phyloP scores from a whole-genome alignment of 495 filamentous ascomycete genomes.

The Daldinia decipiens region DNA sequence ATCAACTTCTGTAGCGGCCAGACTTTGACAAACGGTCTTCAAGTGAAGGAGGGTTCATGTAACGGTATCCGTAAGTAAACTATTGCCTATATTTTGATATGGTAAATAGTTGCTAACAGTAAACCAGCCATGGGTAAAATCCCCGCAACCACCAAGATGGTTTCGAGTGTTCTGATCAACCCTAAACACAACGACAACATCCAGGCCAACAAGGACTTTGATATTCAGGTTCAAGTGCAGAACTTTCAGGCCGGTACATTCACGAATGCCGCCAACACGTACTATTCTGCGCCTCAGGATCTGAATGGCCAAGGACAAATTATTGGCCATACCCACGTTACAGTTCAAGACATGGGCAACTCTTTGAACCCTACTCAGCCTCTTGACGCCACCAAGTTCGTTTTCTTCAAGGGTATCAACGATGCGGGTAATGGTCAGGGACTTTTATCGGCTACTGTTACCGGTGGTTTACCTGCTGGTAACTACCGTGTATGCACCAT shows the following conservation, averaged over 20 bases:
- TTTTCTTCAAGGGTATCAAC: constrained; percentile 83
- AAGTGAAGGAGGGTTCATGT: constrained; percentile 73
- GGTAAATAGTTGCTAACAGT: constrained; percentile 36
- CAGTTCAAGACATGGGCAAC: constrained; percentile 69
- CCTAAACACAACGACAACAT: constrained; percentile 63
- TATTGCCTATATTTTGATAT: neutral
- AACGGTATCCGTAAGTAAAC: constrained; percentile 73
- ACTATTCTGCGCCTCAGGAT: constrained; percentile 75
- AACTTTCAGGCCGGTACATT: constrained; percentile 74
- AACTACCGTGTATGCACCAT: constrained; percentile 80
- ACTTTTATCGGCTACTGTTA: constrained; percentile 62
- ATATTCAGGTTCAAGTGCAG: constrained; percentile 65
- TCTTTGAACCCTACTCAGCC: constrained; percentile 61
- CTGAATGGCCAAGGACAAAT: constrained; percentile 64
- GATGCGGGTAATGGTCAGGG: constrained; percentile 74
- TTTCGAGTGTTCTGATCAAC: constrained; percentile 70
- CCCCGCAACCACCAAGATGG: constrained; percentile 69
- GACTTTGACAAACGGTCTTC: constrained; percentile 74
- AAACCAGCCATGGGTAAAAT: constrained; percentile 74
- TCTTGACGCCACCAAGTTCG: constrained; percentile 67
- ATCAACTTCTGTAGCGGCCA: constrained; percentile 76
- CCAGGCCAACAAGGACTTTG: constrained; percentile 62
- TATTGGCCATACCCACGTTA: constrained; percentile 78
- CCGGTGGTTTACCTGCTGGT: constrained; percentile 71
- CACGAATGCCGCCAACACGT: constrained; percentile 70